Percentiles rank a stretch among this genome's conserved stretches.
Conservation (phyloP, 1,284 basidiomycete genomes). For the Leucoagaricus sp. region DNA sequence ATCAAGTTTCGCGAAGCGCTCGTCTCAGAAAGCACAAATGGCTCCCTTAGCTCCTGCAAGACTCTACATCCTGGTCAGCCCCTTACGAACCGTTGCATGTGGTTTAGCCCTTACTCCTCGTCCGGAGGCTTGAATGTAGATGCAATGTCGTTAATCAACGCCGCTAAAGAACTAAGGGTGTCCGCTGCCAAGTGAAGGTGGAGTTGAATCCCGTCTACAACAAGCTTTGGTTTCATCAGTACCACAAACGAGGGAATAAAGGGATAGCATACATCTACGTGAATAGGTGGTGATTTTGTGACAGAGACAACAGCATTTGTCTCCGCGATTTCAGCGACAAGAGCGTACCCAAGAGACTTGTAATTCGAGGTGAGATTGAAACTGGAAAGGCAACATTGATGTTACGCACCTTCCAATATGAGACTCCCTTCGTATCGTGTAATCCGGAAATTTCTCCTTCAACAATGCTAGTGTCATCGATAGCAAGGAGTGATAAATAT, state of each 20-base stretch:
- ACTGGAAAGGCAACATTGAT: neutral
- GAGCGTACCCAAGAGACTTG: constrained; percentile 65
- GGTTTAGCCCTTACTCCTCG: constrained; percentile 38
- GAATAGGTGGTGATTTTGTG: neutral
- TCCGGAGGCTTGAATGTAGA: constrained; percentile 39
- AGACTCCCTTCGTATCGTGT: constrained; percentile 34
- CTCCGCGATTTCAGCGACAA: constrained; percentile 60
- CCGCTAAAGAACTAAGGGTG: constrained; percentile 54
- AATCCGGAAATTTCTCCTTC: constrained; percentile 29
- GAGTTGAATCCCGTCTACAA: constrained; percentile 42
- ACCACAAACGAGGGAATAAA: too few relatives aligned
- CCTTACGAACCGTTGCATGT: neutral
- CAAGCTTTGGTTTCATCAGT: constrained; percentile 9
- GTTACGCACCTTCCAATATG: constrained; percentile 72
- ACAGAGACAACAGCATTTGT: constrained; percentile 34
- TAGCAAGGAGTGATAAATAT: constrained; percentile 54
- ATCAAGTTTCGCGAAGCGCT: constrained; percentile 33
- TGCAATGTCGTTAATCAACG: constrained; percentile 51
- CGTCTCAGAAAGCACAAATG: constrained; percentile 29
- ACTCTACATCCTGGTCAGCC: constrained; percentile 2
- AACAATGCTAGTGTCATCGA: constrained; percentile 58
- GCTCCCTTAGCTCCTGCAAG: constrained; percentile 1
- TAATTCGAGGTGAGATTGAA: neutral
- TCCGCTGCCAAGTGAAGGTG: constrained; percentile 70
- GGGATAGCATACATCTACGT: constrained; percentile 1